Percentiles rank a stretch among this genome's conserved stretches.
Conservation (phyloP, 768 basidiomycete species). For the Agaricus subrufescens region DNA sequence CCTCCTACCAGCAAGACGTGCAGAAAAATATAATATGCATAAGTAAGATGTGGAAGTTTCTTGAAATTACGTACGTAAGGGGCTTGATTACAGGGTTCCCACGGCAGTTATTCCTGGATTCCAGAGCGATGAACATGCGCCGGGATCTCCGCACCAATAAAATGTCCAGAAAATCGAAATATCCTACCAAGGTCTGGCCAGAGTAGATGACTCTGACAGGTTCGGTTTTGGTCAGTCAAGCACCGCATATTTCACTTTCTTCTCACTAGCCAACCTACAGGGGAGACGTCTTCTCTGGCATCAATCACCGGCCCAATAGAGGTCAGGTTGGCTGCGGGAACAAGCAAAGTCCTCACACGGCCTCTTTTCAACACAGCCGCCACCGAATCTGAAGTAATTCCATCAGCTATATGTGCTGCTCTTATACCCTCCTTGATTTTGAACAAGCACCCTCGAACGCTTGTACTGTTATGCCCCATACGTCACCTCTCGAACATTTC, state of each 20-base stretch:
- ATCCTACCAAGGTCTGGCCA: constrained; percentile 55
- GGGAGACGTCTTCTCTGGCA: constrained; percentile 46
- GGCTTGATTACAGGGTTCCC: no score
- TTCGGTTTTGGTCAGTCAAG: constrained; percentile 54
- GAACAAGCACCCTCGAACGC: constrained; percentile 61
- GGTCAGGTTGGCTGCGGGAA: constrained; percentile 61
- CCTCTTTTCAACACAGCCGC: constrained; percentile 68
- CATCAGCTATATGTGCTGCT: constrained; percentile 47
- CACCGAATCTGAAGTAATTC: constrained; percentile 60
- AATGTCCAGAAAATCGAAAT: constrained; percentile 36
- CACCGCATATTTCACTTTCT: constrained; percentile 2
- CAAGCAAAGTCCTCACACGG: constrained; percentile 64
- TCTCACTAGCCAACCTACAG: constrained; percentile 16
- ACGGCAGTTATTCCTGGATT: neutral
- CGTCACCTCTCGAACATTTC: no score
- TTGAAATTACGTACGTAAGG: no score
- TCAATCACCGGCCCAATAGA: constrained; percentile 82
- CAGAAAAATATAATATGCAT: no score
- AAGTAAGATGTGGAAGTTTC: no score
- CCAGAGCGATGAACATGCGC: constrained; percentile 16
- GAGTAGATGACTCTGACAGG: constrained; percentile 73
- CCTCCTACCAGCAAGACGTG: no score
- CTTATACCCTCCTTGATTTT: constrained; percentile 62
- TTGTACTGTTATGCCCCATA: no score
- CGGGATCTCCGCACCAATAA: constrained; percentile 30